Evolutionary conservation across 345 rosid genomes (phyloP), one percentile per base, ranked within the genome.

Genomic region (Orychophragmus violaceus): DNA sequence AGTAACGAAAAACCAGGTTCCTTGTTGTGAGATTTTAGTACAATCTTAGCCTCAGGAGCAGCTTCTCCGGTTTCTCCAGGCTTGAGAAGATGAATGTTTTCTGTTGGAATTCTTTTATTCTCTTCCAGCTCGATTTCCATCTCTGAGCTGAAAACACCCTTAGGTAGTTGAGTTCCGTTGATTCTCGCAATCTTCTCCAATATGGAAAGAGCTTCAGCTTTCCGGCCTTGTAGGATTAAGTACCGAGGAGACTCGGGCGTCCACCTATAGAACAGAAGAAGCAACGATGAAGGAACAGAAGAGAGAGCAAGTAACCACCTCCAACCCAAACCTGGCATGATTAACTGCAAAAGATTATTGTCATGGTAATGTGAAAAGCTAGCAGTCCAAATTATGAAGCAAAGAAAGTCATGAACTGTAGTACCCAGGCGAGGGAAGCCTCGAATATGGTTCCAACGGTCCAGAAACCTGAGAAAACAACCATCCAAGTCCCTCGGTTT

Each of bases 401-500:
- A 74, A 54, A 54, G 27, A 67, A 30, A 28, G 66, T 9, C 22
- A 67, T 36, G 16, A 35, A 30, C 16, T 56, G 66, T 83, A 87
- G 66, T 54, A 92, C 95, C 98, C 98, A 92, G 46, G 98, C 98
- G 32, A 89, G 70, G 14, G 87, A 81, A 57, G 93, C 98, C 71
- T 92, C 98, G 2, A 83, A 74, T 57, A 87, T 77, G 50, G 95
- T 79, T 71, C 98, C 98, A 61, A 87, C 49, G 1, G 97, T 89
- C 97, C 97, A 92, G 73, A 89, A 89, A 59, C 79, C 84, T 42
- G 84, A 83, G 80, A 87, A 89, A 76, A 89, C 66, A 62, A 89
- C 91, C 98, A 89, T 92, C 98, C 97, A 92, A 59, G 82, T 72
- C 52, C 97, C 98, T 80, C 97, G 75, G 72, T 75, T 86, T 32